Base-by-base conservation (phyloP, 208 protist species). In the Crithidia brevicula region DNA sequence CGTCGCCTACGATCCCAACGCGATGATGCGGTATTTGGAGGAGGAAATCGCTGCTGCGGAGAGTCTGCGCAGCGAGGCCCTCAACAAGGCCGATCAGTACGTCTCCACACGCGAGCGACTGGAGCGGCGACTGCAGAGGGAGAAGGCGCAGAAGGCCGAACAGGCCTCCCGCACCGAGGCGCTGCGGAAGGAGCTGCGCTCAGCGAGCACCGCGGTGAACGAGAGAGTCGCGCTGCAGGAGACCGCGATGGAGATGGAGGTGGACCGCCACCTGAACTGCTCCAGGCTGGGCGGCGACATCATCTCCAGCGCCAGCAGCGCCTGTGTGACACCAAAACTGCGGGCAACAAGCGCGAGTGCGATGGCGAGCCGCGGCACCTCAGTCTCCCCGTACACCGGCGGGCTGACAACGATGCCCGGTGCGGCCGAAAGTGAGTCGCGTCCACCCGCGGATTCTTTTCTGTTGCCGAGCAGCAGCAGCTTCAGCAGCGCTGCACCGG, bases 31-130 rank as follows among this genome's bases (percentile, higher is more conserved):
- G 22, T 89, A 91, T 62, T 56, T 95, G 18, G 53, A 76, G 49
- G 77, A 85, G 36, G 84, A 88, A 52, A 89, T 95, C 8, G 68
- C 63, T 13, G 67, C 85, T 22, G 81, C 88, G 20, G 82, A 91
- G 66, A 42, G 47, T 22, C 61, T 92, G 57, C 85, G 82, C 36
- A 57, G 34, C 30, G 89, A 95, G n/a, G 86, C 77, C 11, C 36
- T 79, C 22, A 64, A 67, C 36, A 74, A 74, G 4, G 84, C 73
- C 11, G 79, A 77, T n/a, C 52, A 63, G n/a, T 95, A 91, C 70
- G 67, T 62, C n/a, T 49, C 67, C 28, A 81, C 67, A n/a, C 61
- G 72, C 22, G 60, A 74, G 34, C 72, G 82, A 15, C 71, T 95
- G 25, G 81, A 90, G 74, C 47, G 67, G 34, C 81, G 81, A 8